phyloP scores from a whole-genome alignment of 371 early-diverging fungal genomes.

The Apophysomyces elegans region DNA sequence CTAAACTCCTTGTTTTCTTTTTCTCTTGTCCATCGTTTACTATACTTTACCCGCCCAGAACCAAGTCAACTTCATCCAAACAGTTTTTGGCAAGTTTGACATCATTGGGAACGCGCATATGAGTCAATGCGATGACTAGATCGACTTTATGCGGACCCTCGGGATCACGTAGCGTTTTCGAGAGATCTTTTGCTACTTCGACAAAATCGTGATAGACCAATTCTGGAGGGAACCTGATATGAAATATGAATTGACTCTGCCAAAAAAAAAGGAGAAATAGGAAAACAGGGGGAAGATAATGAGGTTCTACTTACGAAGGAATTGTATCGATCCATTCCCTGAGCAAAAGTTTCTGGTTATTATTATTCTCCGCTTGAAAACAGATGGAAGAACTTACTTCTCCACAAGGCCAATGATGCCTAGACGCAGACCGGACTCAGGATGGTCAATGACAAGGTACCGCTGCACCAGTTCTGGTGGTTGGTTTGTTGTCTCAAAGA shows the following conservation, averaged over 20 bases:
- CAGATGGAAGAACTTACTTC: constrained; percentile 38
- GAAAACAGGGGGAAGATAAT: too few species aligned
- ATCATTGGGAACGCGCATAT: constrained; percentile 70
- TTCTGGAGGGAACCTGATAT: constrained; percentile 53
- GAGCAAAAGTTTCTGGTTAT: not conserved
- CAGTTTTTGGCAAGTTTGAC: constrained; percentile 49
- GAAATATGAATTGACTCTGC: not conserved
- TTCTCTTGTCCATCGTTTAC: not conserved
- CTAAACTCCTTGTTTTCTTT: not conserved
- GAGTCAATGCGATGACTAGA: constrained; percentile 65
- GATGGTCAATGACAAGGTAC: constrained; percentile 39
- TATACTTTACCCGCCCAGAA: constrained; percentile 56
- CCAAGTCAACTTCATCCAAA: constrained; percentile 56
- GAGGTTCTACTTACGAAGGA: constrained; percentile 38
- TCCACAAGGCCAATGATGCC: constrained; percentile 69
- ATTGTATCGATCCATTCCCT: constrained; percentile 70
- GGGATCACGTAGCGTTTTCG: constrained; percentile 37
- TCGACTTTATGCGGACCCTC: constrained; percentile 45
- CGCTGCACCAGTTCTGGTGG: constrained; percentile 33
- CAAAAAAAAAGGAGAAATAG: not conserved
- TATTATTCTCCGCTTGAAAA: not conserved
- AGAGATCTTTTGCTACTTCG: constrained; percentile 43
- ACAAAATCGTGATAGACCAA: constrained; percentile 58
- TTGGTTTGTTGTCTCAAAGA: constrained; percentile 37
- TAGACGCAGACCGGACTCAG: constrained; percentile 42